These are phyloP conservation scores for Mycosarcoma mackinlayi DNA, from an alignment of 1,284 basidiomycete genomes.

Conservation along the genomic window DNA sequence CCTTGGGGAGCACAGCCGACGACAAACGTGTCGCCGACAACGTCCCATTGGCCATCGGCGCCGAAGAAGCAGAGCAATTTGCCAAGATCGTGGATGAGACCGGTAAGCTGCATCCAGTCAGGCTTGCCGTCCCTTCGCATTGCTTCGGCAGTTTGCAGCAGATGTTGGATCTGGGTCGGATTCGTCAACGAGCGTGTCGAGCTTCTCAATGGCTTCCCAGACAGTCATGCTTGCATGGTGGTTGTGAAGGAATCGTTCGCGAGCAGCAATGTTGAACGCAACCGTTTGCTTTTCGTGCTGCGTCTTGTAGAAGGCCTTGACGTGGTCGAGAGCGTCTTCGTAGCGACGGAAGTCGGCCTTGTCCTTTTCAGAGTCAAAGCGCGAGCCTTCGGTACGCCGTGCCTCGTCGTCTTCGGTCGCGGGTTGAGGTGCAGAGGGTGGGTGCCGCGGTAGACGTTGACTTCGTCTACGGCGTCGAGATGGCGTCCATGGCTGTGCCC, in stretches of 20 bases:
- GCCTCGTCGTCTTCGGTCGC: slow-evolving; percentile 25
- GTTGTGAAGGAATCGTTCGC: slow-evolving; percentile 44
- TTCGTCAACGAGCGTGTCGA: slow-evolving; percentile 87
- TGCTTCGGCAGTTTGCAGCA: slow-evolving; percentile 90
- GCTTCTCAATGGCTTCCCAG: slow-evolving; percentile 90
- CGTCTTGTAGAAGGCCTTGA: slow-evolving; percentile 86
- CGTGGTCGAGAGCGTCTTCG: slow-evolving; percentile 79
- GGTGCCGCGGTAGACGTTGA: slow-evolving; percentile 50
- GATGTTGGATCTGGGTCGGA: slow-evolving; percentile 92
- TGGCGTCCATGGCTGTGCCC: slow-evolving; percentile 42
- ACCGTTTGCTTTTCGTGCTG: slow-evolving; percentile 83
- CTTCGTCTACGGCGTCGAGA: slow-evolving; percentile 53
- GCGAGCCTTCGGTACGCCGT: slow-evolving; percentile 68
- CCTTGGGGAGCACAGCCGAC: slow-evolving; percentile 82
- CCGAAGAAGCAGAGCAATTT: slow-evolving; percentile 57
- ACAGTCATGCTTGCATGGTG: slow-evolving; percentile 70
- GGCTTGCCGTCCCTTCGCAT: slow-evolving; percentile 84
- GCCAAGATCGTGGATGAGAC: slow-evolving; percentile 73
- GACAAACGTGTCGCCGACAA: slow-evolving; percentile 85
- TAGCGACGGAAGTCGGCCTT: slow-evolving; percentile 73
- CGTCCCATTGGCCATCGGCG: slow-evolving; percentile 85
- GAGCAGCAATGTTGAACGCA: slow-evolving; percentile 48
- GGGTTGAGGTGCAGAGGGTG: slow-evolving; percentile 45
- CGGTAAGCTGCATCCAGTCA: slow-evolving; percentile 79
- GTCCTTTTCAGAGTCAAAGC: slow-evolving; percentile 81